These are phyloP conservation scores for Asterophora parasitica DNA, from an alignment of 768 basidiomycete genomes.

Conservation along the genomic window DNA sequence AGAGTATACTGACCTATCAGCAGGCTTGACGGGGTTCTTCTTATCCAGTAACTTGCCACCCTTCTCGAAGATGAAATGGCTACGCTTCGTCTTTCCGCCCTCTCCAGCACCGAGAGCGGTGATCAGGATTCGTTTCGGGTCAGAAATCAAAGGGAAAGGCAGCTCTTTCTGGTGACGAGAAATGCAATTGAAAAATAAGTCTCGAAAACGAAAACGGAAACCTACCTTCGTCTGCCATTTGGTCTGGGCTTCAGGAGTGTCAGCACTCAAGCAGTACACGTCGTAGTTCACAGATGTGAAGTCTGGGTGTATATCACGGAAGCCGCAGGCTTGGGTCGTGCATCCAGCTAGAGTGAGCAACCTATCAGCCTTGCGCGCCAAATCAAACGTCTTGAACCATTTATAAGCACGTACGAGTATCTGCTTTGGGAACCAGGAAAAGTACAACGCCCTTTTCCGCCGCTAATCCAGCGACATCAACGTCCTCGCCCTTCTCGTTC, in stretches of 20 bases:
- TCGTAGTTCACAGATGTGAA: slow-evolving; percentile 65
- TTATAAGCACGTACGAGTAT: slow-evolving; percentile 56
- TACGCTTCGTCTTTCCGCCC: slow-evolving; percentile 81
- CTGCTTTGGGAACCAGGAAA: slow-evolving; percentile 81
- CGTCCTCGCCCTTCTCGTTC: slow-evolving; percentile 80
- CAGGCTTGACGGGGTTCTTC: slow-evolving; percentile 82
- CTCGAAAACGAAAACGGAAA: neutral
- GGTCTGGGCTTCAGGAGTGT: slow-evolving; percentile 64
- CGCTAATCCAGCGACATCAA: slow-evolving; percentile 60
- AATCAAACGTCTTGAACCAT: neutral
- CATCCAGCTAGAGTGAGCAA: slow-evolving; percentile 62
- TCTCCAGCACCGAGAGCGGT: slow-evolving; percentile 75
- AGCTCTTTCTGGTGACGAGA: slow-evolving; percentile 59
- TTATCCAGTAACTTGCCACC: slow-evolving; percentile 87
- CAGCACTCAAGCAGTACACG: slow-evolving; percentile 83
- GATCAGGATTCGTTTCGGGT: slow-evolving; percentile 80
- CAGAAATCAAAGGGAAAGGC: slow-evolving; percentile 83
- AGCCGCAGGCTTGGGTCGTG: slow-evolving; percentile 90
- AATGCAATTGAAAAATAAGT: neutral
- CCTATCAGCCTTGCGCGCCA: neutral
- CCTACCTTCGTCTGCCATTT: slow-evolving; percentile 86
- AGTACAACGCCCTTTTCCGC: slow-evolving; percentile 73
- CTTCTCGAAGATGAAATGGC: slow-evolving; percentile 91
- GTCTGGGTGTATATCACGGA: slow-evolving; percentile 77
- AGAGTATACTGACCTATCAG: slow-evolving; percentile 56